phyloP scores from a whole-genome alignment of 805 yeast species.

The Cyberlindnera galapagoensis region DNA sequence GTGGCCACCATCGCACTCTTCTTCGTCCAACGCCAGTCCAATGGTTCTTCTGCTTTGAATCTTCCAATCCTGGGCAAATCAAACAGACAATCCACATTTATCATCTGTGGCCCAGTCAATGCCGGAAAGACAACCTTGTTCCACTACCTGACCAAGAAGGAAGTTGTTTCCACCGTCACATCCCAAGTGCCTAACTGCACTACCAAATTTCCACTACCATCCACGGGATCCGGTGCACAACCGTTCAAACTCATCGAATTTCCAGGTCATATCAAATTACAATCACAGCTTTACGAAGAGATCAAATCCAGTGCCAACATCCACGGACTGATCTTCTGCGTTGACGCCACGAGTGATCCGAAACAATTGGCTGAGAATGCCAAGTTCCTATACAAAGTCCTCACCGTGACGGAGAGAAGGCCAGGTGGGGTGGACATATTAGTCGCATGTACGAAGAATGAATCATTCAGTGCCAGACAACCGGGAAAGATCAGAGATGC shows the following conservation, averaged over 20 bases:
- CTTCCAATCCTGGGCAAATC: constrained; percentile 2
- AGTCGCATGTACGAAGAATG: constrained; percentile 80
- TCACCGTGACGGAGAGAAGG: constrained; percentile 54
- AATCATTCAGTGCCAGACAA: constrained; percentile 78
- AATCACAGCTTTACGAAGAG: constrained; percentile 44
- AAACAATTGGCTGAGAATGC: constrained; percentile 48
- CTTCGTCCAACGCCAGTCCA: constrained; percentile 1
- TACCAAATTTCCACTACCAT: constrained; percentile 33
- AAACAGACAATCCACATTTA: constrained; percentile 44
- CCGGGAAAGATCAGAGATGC: constrained; percentile 49
- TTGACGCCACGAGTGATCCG: constrained; percentile 65
- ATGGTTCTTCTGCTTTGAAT: neutral
- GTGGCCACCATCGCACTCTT: neutral
- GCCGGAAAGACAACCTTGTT: constrained; percentile 64
- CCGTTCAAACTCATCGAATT: constrained; percentile 59
- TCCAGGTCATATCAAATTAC: constrained; percentile 84
- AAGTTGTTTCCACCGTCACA: constrained; percentile 35
- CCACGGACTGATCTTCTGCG: constrained; percentile 64
- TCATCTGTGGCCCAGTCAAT: constrained; percentile 58
- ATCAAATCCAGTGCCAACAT: constrained; percentile 38
- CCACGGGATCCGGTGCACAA: constrained; percentile 25
- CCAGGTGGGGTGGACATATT: constrained; percentile 68
- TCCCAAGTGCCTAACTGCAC: constrained; percentile 44
- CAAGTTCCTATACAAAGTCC: constrained; percentile 48
- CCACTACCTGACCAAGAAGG: constrained; percentile 26